A percentile compares a stretch with the other conserved stretches of the same genome.
These are phyloP conservation scores for Solanum medicagineum DNA, from an alignment of 257 asterid species.

Conservation along the genomic window DNA sequence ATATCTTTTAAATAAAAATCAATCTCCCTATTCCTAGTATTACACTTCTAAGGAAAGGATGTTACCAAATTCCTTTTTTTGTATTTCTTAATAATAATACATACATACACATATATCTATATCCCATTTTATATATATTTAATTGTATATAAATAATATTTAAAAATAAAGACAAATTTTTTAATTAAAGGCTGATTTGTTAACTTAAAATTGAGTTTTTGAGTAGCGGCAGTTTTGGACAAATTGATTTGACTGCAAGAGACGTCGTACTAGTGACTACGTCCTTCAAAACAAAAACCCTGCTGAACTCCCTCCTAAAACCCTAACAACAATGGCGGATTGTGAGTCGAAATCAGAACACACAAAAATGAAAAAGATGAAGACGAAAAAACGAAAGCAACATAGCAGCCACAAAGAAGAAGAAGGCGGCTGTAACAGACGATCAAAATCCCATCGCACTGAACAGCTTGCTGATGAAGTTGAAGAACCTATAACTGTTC, in stretches of 20 bases:
- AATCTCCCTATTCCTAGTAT: too few relatives aligned
- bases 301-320: background rate
- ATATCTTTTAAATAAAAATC: too few relatives aligned
- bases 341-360: background rate
- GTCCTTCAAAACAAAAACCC: background rate
- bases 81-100: too few relatives aligned
- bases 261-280: background rate
- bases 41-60: too few relatives aligned
- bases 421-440: background rate
- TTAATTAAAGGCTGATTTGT: too few relatives aligned
- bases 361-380: conserved; percentile 2
- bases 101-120: too few relatives aligned
- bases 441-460: conserved; percentile 24
- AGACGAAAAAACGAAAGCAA: conserved; percentile 45
- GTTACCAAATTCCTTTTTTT: too few relatives aligned
- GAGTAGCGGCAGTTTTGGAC: background rate
- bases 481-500: background rate
- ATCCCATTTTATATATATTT: too few relatives aligned
- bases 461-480: background rate
- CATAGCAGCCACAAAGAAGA: conserved; percentile 12
- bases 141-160: too few relatives aligned
- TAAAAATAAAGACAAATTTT: too few relatives aligned
- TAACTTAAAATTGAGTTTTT: too few relatives aligned
- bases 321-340: conserved; percentile 25
- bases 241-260: background rate